A percentile compares a stretch with the other conserved stretches of the same genome.
Evolutionary conservation across 495 filamentous ascomycete species (phyloP).

Genomic region (Parmelia sp.): DNA sequence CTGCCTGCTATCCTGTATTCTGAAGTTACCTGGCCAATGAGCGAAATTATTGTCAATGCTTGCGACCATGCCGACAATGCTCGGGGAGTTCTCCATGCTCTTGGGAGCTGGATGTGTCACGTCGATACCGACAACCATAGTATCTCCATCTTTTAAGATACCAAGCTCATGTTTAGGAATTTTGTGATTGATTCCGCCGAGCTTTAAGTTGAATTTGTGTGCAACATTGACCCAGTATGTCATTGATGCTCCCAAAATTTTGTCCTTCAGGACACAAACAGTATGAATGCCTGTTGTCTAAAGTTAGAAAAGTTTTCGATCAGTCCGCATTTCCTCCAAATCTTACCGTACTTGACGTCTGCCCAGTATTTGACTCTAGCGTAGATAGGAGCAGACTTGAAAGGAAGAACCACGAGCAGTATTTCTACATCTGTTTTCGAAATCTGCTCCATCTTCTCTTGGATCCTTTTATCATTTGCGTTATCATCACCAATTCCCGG

Average conservation of each 20-base stretch:
- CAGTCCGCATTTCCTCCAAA: neutral
- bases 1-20: constrained; percentile 50
- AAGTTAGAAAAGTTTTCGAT: neutral
- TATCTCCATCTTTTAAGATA: constrained; percentile 60
- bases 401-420: constrained; percentile 37
- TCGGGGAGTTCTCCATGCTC: no score
- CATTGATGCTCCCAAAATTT: constrained; percentile 55
- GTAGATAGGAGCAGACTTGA: no score
- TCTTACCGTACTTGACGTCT: constrained; percentile 46
- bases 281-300: constrained; percentile 47
- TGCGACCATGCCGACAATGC: constrained; percentile 69
- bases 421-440: constrained; percentile 27
- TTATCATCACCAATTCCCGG: neutral
- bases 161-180: constrained; percentile 58
- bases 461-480: neutral
- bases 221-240: constrained; percentile 71
- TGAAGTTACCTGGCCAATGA: constrained; percentile 63
- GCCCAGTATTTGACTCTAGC: constrained; percentile 55
- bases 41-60: constrained; percentile 56
- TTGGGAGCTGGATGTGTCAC: constrained; percentile 85
- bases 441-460: neutral
- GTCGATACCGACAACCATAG: constrained; percentile 86
- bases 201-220: constrained; percentile 81
- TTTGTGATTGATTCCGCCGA: constrained; percentile 70
- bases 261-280: constrained; percentile 65